phyloP scores from a whole-genome alignment of 371 early-diverging fungal species.

The Mucor mucedo region DNA sequence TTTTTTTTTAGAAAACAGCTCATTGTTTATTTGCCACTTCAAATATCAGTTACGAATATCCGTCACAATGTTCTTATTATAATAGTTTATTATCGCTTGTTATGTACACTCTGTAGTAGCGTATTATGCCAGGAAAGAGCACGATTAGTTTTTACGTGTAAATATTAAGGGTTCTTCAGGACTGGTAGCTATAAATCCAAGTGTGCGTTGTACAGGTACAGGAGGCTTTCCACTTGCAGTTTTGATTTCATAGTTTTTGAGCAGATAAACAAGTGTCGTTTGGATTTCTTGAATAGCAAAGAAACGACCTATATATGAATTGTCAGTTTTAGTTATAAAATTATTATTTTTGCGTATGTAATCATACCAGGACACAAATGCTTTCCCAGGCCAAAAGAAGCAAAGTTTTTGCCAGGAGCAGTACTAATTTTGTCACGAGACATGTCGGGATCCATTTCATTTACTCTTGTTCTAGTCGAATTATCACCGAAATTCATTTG shows the following conservation, averaged over 20 bases:
- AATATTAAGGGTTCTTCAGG: constrained; percentile 35
- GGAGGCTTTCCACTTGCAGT: constrained; percentile 30
- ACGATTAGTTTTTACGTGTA: neutral
- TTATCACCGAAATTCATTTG: constrained; percentile 37
- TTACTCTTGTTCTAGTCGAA: constrained; percentile 8
- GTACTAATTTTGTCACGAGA: constrained; percentile 25
- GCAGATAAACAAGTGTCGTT: constrained; percentile 30
- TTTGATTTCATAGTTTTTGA: constrained; percentile 31
- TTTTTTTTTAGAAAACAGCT: no score
- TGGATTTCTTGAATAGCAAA: constrained; percentile 58
- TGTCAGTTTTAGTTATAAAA: no score
- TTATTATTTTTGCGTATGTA: no score
- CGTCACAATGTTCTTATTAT: no score
- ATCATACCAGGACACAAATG: constrained; percentile 35
- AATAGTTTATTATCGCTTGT: no score
- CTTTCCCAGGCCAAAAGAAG: constrained; percentile 42
- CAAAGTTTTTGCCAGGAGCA: constrained; percentile 32
- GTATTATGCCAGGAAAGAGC: no score
- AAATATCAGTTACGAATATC: no score
- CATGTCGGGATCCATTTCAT: constrained; percentile 36
- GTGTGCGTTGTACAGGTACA: constrained; percentile 21
- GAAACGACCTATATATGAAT: constrained; percentile 33
- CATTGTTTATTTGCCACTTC: no score
- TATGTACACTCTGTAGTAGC: no score
- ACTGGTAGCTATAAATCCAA: constrained; percentile 14